A percentile compares a stretch with the other conserved stretches of the same genome.
These are phyloP conservation scores for Trypanosoma vivax DNA, from an alignment of 208 protist species.

Conservation along the genomic window DNA sequence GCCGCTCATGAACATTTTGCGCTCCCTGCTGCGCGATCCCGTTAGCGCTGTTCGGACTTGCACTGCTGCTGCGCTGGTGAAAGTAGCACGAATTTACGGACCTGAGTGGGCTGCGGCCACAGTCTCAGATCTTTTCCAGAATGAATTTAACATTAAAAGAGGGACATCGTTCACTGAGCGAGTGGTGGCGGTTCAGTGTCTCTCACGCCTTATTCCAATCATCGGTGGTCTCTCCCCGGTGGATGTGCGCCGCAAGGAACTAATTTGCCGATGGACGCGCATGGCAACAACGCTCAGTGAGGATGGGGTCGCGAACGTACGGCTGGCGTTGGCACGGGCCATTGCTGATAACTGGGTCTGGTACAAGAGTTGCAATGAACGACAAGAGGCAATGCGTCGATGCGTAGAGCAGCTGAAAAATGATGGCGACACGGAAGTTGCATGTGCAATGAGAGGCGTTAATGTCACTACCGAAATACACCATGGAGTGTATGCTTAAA, in stretches of 20 bases:
- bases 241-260: conserved; percentile 39
- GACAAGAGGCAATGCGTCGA: conserved; percentile 25
- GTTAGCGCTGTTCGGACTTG: conserved; percentile 56
- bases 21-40: conserved; percentile 48
- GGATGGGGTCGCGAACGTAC: conserved; percentile 68
- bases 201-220: conserved; percentile 52
- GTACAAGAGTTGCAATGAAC: conserved; percentile 24
- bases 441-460: conserved; percentile 10
- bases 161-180: conserved; percentile 40
- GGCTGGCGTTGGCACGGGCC: conserved; percentile 41
- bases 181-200: conserved; percentile 45
- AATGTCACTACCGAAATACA: not conserved
- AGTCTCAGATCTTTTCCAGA: conserved; percentile 42
- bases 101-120: conserved; percentile 54
- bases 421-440: conserved; percentile 50
- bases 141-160: conserved; percentile 28
- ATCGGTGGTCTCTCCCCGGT: conserved; percentile 27
- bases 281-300: conserved; percentile 32
- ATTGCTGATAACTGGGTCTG: conserved; percentile 36
- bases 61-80: conserved; percentile 37
- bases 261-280: conserved; percentile 37
- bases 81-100: conserved; percentile 42
- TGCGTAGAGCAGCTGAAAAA: conserved; percentile 35
- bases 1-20: conserved; percentile 40
- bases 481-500: no score